Percentiles rank a stretch among this genome's conserved stretches.
phyloP scores from a whole-genome alignment of 1,284 basidiomycete genomes.

The Rhizoctonia solani region DNA sequence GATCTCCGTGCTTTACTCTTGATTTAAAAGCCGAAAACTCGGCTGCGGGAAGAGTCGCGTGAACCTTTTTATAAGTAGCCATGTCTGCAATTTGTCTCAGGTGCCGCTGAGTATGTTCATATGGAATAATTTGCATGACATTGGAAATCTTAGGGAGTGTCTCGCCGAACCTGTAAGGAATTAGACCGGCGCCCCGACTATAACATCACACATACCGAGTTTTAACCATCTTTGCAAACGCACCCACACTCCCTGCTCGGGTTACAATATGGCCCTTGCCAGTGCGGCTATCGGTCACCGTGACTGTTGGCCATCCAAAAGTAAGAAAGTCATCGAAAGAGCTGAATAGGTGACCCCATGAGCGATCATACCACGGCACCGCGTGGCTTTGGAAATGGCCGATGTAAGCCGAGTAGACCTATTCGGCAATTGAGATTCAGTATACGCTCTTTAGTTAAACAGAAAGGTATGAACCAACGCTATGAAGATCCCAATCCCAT shows the following conservation, averaged over 20 bases:
- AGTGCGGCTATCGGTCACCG: constrained; percentile 72
- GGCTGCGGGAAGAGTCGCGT: constrained; percentile 72
- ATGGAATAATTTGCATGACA: constrained; percentile 58
- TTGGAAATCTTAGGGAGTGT: constrained; percentile 69
- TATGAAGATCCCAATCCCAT: constrained; percentile 85
- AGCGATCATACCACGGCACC: constrained; percentile 78
- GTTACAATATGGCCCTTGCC: constrained; percentile 80
- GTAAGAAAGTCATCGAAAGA: constrained; percentile 80
- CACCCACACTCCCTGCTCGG: constrained; percentile 65
- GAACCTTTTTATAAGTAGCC: constrained; percentile 70
- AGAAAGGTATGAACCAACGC: constrained; percentile 52
- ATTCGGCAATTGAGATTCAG: not conserved
- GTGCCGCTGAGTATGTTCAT: constrained; percentile 68
- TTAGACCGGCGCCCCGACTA: not conserved
- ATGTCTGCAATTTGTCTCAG: constrained; percentile 73
- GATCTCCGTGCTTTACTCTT: constrained; percentile 70
- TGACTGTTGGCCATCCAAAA: constrained; percentile 85
- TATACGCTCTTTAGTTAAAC: not conserved
- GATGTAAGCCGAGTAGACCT: constrained; percentile 85
- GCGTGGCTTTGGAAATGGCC: constrained; percentile 77
- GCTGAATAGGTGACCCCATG: constrained; percentile 80
- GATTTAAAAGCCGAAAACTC: constrained; percentile 68
- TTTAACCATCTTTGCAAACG: constrained; percentile 79
- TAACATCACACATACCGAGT: constrained; percentile 55
- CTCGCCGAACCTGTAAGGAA: constrained; percentile 65